These are phyloP conservation scores for Elongisporangium prolatum DNA, from an alignment of 352 stramenopile species.

Conservation along the genomic window DNA sequence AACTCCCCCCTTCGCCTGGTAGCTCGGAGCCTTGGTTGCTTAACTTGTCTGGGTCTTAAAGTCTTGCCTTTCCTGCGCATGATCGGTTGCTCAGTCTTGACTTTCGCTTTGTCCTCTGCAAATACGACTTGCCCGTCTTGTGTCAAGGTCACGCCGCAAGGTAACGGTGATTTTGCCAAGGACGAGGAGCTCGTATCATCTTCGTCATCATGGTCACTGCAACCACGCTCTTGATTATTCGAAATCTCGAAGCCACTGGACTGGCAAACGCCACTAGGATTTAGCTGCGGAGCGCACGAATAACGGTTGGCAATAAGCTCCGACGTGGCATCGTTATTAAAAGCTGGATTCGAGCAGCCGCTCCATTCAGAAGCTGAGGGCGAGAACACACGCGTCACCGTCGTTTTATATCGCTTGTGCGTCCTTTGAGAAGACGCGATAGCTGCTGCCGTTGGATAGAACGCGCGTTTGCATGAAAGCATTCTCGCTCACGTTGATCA, in stretches of 20 bases:
- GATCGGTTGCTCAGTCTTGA: neutral
- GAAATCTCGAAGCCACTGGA: neutral
- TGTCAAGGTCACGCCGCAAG: neutral
- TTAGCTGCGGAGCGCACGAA: neutral
- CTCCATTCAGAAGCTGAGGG: neutral
- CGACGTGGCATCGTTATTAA: neutral
- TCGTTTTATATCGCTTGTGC: neutral
- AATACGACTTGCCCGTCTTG: neutral
- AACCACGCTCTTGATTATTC: neutral
- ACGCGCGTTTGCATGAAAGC: neutral
- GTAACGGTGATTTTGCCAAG: neutral
- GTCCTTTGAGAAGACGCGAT: neutral
- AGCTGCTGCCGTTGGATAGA: neutral
- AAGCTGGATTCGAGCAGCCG: neutral
- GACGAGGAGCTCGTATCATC: neutral
- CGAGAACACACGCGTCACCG: neutral
- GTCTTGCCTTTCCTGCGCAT: neutral
- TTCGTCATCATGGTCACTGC: neutral
- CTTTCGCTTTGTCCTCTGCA: neutral
- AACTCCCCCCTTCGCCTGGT: neutral
- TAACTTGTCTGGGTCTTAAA: neutral
- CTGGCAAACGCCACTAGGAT: neutral
- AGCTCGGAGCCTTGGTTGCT: neutral
- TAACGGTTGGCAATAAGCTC: neutral
- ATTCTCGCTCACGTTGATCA: neutral